Conservation (phyloP, 2,329 filamentous ascomycete genomes). For the Nemania sp. region DNA sequence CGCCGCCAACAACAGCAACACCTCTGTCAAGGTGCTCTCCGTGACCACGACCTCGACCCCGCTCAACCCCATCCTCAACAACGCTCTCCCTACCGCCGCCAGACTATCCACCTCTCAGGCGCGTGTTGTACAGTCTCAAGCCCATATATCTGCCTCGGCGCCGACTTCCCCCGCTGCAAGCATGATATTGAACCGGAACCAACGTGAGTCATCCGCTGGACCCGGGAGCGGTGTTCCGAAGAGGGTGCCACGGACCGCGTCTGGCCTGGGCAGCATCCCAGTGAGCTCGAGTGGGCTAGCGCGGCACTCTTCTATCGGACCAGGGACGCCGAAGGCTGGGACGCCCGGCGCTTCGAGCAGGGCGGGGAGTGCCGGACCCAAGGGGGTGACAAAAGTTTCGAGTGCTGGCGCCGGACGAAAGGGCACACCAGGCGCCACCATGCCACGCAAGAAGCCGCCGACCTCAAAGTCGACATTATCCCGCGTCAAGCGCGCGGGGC, state of each 20-base stretch:
- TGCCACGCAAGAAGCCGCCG: constrained; percentile 43
- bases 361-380: constrained; percentile 65
- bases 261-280: constrained; percentile 52
- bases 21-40: constrained; percentile 44
- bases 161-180: constrained; percentile 64
- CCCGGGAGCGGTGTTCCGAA: constrained; percentile 56
- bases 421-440: constrained; percentile 42
- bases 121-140: constrained; percentile 54
- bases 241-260: constrained; percentile 55
- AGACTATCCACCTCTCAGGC: constrained; percentile 53
- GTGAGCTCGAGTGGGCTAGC: constrained; percentile 62
- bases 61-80: constrained; percentile 45
- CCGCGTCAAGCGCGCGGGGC: constrained; percentile 61
- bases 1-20: constrained; percentile 57
- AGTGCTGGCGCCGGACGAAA: constrained; percentile 51
- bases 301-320: constrained; percentile 65
- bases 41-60: constrained; percentile 44
- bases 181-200: constrained; percentile 61
- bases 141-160: constrained; percentile 58
- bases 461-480: constrained; percentile 63
- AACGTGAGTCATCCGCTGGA: constrained; percentile 62
- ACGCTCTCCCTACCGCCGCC: constrained; percentile 48
- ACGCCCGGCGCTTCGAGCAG: constrained; percentile 46
- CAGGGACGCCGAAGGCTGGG: constrained; percentile 62
- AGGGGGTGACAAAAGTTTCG: constrained; percentile 53